A percentile compares a stretch with the other conserved stretches of the same genome.
Evolutionary conservation across 2,329 filamentous ascomycete species (phyloP).

Genomic region (Ophiostoma perfectum): DNA sequence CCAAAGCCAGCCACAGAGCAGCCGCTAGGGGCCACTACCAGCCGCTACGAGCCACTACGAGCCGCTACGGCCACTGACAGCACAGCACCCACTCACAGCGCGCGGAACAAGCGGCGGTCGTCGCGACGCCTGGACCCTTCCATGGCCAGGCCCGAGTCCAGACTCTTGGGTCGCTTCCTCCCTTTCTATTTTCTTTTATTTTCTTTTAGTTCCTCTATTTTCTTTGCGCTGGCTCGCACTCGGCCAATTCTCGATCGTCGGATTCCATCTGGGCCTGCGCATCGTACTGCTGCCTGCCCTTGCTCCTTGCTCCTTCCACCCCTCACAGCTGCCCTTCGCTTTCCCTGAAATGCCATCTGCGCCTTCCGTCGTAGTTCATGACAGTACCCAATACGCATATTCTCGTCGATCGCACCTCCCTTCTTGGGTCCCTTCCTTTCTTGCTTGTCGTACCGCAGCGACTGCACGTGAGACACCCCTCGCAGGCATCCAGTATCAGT

Average conservation of each 20-base stretch:
- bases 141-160: constrained; percentile 8
- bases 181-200: too few relatives aligned
- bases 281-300: background rate
- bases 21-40: background rate
- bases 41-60: background rate
- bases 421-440: background rate
- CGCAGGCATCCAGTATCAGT: background rate
- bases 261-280: background rate
- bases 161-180: background rate
- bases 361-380: background rate
- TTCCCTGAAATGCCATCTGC: background rate
- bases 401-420: background rate
- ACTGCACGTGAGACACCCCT: too few relatives aligned
- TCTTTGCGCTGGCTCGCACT: too few relatives aligned
- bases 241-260: background rate
- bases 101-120: constrained; percentile 1
- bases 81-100: constrained; percentile 5
- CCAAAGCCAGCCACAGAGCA: background rate
- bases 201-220: too few relatives aligned
- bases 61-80: background rate
- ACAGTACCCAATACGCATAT: background rate
- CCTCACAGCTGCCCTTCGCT: background rate
- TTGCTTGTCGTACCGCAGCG: background rate
- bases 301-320: background rate
- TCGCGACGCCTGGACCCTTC: constrained; percentile 2